phyloP scores from a whole-genome alignment of 2,329 filamentous ascomycete species.

The Acrodontium crateriforme region DNA sequence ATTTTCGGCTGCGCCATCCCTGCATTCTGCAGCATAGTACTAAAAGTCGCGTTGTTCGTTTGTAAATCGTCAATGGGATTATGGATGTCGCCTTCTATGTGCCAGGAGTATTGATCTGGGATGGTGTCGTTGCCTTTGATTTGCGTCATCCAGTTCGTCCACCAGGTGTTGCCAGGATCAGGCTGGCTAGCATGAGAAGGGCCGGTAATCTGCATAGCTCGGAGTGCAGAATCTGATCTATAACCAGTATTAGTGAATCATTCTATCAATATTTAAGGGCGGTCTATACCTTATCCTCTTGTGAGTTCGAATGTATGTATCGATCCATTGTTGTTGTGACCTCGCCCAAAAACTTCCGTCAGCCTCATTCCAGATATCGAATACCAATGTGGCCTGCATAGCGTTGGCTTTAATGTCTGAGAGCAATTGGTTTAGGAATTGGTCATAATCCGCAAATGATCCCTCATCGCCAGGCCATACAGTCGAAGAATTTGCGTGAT shows the following conservation, averaged over 20 bases:
- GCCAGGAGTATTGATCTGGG: conserved; percentile 34
- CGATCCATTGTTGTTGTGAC: conserved; percentile 26
- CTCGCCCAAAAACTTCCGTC: conserved; percentile 31
- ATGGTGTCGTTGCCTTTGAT: conserved; percentile 25
- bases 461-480: conserved; percentile 37
- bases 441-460: conserved; percentile 34
- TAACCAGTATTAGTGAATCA: too few relatives aligned
- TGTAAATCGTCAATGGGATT: conserved; percentile 18
- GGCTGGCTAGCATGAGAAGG: conserved; percentile 26
- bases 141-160: conserved; percentile 24
- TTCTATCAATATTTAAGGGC: too few relatives aligned
- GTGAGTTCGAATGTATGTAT: conserved; percentile 28
- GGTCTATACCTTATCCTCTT: too few relatives aligned
- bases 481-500: conserved; percentile 21
- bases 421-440: conserved; percentile 28
- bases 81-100: conserved; percentile 23
- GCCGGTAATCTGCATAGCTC: conserved; percentile 22
- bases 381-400: conserved; percentile 25
- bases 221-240: conserved; percentile 15
- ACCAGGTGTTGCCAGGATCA: conserved; percentile 26
- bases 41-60: conserved; percentile 10
- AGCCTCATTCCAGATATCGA: conserved; percentile 44
- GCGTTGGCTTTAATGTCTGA: conserved; percentile 26
- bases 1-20: conserved; percentile 7
- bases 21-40: conserved; percentile 2